Evolutionary conservation across 768 basidiomycete genomes (phyloP), one percentile per base, ranked within the genome.

Genomic region (Lactarius hatsudake): DNA sequence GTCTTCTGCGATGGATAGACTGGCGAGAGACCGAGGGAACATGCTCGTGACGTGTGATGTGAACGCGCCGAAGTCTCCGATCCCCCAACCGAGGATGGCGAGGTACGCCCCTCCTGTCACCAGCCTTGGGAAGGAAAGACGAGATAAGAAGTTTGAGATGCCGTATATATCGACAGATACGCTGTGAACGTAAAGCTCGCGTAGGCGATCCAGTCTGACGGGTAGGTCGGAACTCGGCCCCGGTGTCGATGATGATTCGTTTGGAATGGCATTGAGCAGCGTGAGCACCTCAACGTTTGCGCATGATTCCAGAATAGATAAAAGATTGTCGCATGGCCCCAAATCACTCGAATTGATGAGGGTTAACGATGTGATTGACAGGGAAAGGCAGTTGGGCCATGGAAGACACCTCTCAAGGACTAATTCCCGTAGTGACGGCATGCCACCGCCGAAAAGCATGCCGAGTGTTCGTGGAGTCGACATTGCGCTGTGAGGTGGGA

Each of bases 181-280:
- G 57, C 63, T 28, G 57, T 53, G 45, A 53, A 38, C 36, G 48
- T 53, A 64, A 64, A 55, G 48, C 42, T 55, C 53, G 38, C 59
- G 59, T 28, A 34, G 45, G 13, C 42, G 17, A 26, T 18, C 23
- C 8, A 54, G 59, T 9, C n/a, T 34, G 38, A 43, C 30, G 5
- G 53, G 60, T 17, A 36, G 42, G 32, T 61, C 65, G 65, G 65
- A 61, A 45, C 59, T 61, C 60, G 65, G 65, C 28, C 34, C 65
- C 54, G 65, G 36, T 48, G 61, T 23, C 2, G 59, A 56, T 48
- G 60, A 18, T 36, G 59, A 36, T 20, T 28, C 43, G 10, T 61
- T 54, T 9, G 58, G 48, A 34, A 65, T 60, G 13, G 36, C 43
- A 8, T 48, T 56, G 59, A 61, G 54, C 17, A 53, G 45, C 23